Percentiles rank a stretch among this genome's conserved stretches.
phyloP scores from a whole-genome alignment of 169 alveolate genomes.

The Fabrea salina region DNA sequence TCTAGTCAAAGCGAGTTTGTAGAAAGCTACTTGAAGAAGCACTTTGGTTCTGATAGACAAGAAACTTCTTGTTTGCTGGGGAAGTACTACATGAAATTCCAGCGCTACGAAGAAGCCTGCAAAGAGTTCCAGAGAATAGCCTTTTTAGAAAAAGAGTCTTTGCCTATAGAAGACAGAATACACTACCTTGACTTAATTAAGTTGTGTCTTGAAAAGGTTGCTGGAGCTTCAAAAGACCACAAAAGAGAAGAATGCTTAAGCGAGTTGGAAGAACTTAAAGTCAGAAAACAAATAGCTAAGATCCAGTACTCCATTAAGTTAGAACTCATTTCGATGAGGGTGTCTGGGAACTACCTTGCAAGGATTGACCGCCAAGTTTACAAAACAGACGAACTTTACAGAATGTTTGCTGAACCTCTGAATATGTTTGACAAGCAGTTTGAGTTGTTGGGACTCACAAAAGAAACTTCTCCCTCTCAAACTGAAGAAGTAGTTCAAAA shows the following conservation, averaged over 20 bases:
- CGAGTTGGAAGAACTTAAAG: not conserved
- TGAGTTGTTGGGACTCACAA: not conserved
- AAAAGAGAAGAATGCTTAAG: not conserved
- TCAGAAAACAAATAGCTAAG: not conserved
- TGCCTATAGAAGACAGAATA: not conserved
- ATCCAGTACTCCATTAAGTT: not conserved
- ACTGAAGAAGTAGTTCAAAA: not conserved
- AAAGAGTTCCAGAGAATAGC: constrained; percentile 9
- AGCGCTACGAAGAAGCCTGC: not conserved
- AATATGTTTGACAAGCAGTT: not conserved
- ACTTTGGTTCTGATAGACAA: not conserved
- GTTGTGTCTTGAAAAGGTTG: not conserved
- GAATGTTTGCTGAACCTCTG: not conserved
- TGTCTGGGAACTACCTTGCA: not conserved
- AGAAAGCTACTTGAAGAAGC: not conserved
- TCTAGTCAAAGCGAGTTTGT: not conserved
- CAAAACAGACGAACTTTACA: not conserved
- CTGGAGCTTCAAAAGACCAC: not conserved
- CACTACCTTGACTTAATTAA: not conserved
- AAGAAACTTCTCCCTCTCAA: not conserved
- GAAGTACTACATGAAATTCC: constrained; percentile 6
- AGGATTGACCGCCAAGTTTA: not conserved
- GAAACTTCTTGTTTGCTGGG: not conserved
- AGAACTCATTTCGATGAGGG: not conserved
- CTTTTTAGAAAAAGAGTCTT: not conserved